Conservation (phyloP, 805 yeast species). For the Kodamaea neixiangensis region DNA sequence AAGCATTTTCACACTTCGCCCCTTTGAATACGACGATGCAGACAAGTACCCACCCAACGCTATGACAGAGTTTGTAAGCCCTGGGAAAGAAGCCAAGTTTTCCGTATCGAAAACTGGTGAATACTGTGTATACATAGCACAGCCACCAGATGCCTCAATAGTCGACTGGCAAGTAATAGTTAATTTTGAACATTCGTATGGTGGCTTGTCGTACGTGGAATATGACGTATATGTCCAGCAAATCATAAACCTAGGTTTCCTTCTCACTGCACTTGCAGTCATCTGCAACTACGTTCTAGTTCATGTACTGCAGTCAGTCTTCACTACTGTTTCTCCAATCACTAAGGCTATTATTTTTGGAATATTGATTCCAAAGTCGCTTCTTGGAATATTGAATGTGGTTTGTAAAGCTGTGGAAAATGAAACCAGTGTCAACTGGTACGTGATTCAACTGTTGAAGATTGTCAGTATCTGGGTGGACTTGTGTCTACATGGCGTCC, state of each 20-base stretch:
- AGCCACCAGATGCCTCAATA: neutral
- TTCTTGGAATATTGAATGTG: neutral
- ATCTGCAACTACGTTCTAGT: neutral
- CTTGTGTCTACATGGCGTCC: neutral
- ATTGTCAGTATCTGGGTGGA: neutral
- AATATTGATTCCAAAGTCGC: neutral
- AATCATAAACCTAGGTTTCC: neutral
- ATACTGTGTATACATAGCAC: neutral
- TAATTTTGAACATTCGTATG: neutral
- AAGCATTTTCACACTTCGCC: neutral
- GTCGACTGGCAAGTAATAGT: neutral
- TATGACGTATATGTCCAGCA: neutral
- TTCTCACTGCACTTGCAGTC: neutral
- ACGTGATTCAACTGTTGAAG: no score
- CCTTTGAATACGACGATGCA: neutral
- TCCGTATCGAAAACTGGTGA: neutral
- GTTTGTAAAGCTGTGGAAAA: neutral
- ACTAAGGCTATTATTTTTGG: neutral
- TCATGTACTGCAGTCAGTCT: neutral
- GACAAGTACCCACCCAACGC: neutral
- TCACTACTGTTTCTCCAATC: neutral
- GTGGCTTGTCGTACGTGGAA: neutral
- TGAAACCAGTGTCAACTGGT: neutral
- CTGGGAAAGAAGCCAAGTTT: neutral
- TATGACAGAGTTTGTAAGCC: no score